Base-by-base conservation (phyloP, 2,329 filamentous ascomycete species). In the Fusarium sp. region DNA sequence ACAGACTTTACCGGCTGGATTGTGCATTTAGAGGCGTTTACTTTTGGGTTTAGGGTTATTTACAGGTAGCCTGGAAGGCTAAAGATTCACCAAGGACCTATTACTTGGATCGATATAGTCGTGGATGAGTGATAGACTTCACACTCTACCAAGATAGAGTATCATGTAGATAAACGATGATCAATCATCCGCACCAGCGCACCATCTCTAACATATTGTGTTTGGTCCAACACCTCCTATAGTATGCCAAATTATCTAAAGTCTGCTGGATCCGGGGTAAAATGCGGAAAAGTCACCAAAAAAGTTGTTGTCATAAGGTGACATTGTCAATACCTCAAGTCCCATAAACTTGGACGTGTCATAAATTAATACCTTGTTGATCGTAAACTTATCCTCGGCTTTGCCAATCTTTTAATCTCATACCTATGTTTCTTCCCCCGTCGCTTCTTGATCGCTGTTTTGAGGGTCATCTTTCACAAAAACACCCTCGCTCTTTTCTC, bases 401-500 rank as follows among this genome's bases (percentile, higher is more conserved):
- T 10, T 44, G 38, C 23, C 55, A 48, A 12, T 23, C 13, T 20
- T 38, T 8, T 35, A 7, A 18, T 32, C 14, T 42, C 10, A 37
- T 9, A 44, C 14, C 44, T 41, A 59, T 42, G 26, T 26, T 30
- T 42, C 66, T n/a, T 53, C 69, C 37, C 32, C 33, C 17, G 18
- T 38, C 8, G 37, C n/a, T 9, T 60, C 60, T 23, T 48, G 57
- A 5, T 58, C 23, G 20, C 44, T 53, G 37, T 12, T 48, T 30
- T 61, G 57, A 49, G 45, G 33, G 30, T 35, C 42, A 11, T 58
- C 45, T n/a, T 78, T 71, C 6, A 84, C 80, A 41, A 88, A 84
- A n/a, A 86, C 77, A 2, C 86, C 86, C 8, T 83, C 80, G 4
- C 81, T 73, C 42, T 80, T 81, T 46, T 84, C 81, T 20, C 77